phyloP scores from a whole-genome alignment of 2,329 filamentous ascomycete genomes.

The Fulvia fulva region DNA sequence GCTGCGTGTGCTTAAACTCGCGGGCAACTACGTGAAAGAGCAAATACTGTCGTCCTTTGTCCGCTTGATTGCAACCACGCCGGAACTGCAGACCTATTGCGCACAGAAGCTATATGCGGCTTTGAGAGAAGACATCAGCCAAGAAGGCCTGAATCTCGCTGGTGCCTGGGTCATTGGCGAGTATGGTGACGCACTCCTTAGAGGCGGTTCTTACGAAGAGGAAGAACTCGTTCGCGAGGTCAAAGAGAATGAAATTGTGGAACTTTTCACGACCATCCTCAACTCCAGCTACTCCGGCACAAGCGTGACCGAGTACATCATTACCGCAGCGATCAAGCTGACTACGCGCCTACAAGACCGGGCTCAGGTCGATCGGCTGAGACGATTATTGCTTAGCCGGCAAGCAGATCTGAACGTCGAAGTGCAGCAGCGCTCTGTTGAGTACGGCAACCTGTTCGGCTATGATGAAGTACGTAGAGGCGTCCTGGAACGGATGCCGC shows the following conservation, averaged over 20 bases:
- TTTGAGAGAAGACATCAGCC: slow-evolving; percentile 93
- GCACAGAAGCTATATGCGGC: slow-evolving; percentile 90
- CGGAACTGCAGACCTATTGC: slow-evolving; percentile 92
- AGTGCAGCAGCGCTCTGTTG: slow-evolving; percentile 91
- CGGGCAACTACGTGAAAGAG: slow-evolving; percentile 95
- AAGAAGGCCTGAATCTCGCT: slow-evolving; percentile 89
- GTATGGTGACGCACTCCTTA: slow-evolving; percentile 85
- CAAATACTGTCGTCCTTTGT: slow-evolving; percentile 97
- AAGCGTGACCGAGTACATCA: slow-evolving; percentile 89
- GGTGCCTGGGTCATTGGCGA: slow-evolving; percentile 98
- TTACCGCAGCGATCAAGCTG: slow-evolving; percentile 91
- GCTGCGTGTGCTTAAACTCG: slow-evolving; percentile 85
- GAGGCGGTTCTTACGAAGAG: slow-evolving; percentile 87
- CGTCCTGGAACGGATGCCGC: slow-evolving; percentile 95
- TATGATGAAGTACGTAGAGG: slow-evolving; percentile 83
- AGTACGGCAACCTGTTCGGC: slow-evolving; percentile 91
- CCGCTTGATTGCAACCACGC: slow-evolving; percentile 87
- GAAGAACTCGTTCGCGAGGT: slow-evolving; percentile 81
- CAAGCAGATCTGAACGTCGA: slow-evolving; percentile 90
- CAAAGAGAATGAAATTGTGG: slow-evolving; percentile 83
- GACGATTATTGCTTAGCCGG: slow-evolving; percentile 70
- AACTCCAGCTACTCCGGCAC: slow-evolving; percentile 93
- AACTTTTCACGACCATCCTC: slow-evolving; percentile 86
- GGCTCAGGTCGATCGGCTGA: slow-evolving; percentile 80
- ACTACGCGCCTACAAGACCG: slow-evolving; percentile 81